phyloP scores from a whole-genome alignment of 202 grass and related monocot species.

The Brachypodium distachyon region DNA sequence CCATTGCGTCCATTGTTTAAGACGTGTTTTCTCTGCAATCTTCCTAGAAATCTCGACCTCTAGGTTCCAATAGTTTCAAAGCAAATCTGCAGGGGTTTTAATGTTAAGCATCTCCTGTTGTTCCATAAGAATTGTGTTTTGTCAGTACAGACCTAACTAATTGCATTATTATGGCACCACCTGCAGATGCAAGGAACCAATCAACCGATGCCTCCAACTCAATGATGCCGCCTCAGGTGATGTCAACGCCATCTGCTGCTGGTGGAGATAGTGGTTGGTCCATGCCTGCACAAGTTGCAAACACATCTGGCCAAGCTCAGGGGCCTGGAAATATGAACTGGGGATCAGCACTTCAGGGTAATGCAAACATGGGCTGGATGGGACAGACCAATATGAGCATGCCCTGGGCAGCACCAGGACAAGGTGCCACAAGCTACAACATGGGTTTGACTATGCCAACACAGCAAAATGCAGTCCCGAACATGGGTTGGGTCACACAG shows the following conservation, averaged over 20 bases:
- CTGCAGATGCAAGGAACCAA: conserved; percentile 29
- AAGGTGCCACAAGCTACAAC: conserved; percentile 44
- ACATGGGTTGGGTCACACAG: conserved; percentile 59
- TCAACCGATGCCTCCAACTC: conserved; percentile 34
- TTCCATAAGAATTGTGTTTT: not conserved
- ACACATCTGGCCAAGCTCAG: conserved; percentile 45
- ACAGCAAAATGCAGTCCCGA: conserved; percentile 60
- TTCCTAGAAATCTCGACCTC: not conserved
- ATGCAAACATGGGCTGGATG: conserved; percentile 57
- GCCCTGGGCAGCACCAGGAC: conserved; percentile 50
- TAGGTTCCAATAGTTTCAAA: conserved; percentile 27
- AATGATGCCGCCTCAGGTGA: conserved; percentile 27
- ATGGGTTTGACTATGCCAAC: conserved; percentile 44
- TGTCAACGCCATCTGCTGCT: conserved; percentile 14
- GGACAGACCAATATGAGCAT: conserved; percentile 60
- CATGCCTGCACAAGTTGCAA: conserved; percentile 38
- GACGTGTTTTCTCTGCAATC: not conserved
- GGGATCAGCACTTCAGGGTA: conserved; percentile 34
- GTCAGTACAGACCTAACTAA: not conserved
- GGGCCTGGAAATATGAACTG: conserved; percentile 51
- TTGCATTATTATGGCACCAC: conserved; percentile 3
- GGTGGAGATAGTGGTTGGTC: conserved; percentile 36
- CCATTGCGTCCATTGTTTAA: conserved; percentile 9
- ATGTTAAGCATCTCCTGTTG: conserved; percentile 11
- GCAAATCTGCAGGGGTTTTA: not conserved